Conservation (phyloP, 1,139 yeast species). For the Hanseniaspora uvarum region DNA sequence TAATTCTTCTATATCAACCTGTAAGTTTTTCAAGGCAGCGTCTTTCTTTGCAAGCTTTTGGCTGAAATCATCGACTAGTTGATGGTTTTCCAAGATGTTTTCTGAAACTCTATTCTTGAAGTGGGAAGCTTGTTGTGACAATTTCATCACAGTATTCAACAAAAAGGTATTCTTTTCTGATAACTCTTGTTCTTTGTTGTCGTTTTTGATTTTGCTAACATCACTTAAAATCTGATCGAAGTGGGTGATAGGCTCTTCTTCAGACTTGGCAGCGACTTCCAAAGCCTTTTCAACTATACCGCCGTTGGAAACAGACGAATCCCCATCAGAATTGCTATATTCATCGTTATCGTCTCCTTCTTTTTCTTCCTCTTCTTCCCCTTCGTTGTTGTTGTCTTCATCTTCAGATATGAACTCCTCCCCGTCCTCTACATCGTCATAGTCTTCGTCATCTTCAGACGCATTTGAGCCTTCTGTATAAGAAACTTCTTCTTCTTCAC, state of each 20-base stretch:
- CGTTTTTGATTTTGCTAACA: conserved; percentile 5
- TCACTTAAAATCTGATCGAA: conserved; percentile 8
- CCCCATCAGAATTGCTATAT: background rate
- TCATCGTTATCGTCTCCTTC: background rate
- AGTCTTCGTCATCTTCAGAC: background rate
- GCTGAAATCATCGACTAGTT: background rate
- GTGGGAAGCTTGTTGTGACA: conserved; percentile 6
- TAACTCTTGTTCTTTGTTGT: background rate
- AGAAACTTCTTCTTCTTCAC: background rate
- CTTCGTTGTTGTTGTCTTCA: background rate
- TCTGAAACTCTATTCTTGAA: conserved; percentile 2
- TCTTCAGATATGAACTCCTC: conserved; percentile 2
- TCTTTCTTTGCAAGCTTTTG: conserved; percentile 1
- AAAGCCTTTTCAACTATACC: background rate
- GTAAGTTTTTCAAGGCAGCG: background rate
- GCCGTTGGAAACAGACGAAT: background rate
- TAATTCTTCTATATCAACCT: conserved; percentile 6
- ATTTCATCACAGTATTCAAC: background rate
- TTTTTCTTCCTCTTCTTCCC: no score
- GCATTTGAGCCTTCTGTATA: background rate
- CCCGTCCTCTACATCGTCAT: conserved; percentile 2
- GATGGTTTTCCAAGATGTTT: background rate
- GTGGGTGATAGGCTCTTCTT: background rate
- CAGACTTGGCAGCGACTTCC: background rate
- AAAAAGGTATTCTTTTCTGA: conserved; percentile 9